Conservation (phyloP, 768 basidiomycete species). For the Chalciporus chontae region DNA sequence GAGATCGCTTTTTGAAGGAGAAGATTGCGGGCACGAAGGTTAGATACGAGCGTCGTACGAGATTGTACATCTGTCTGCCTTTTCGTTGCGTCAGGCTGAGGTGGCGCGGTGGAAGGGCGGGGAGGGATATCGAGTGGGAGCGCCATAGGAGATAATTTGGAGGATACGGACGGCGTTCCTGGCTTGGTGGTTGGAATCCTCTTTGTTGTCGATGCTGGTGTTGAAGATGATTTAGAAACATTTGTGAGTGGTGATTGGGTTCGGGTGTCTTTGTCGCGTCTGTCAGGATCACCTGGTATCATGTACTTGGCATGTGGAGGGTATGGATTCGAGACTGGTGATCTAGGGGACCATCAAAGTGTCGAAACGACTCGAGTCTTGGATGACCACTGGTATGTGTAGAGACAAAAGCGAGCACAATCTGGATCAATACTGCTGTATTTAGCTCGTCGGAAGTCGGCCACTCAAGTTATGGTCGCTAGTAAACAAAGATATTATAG, state of each 20-base stretch:
- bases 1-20: constrained; percentile 31
- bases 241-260: constrained; percentile 14
- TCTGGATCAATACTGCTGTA: too few species aligned
- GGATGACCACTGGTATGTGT: too few species aligned
- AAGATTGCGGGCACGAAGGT: constrained; percentile 30
- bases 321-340: neutral
- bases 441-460: too few species aligned
- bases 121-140: constrained; percentile 14
- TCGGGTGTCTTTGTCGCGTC: constrained; percentile 8
- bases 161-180: constrained; percentile 2
- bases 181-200: constrained; percentile 7
- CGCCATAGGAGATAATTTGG: constrained; percentile 11
- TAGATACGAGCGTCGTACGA: constrained; percentile 22
- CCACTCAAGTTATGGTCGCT: too few species aligned
- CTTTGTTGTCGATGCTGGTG: constrained; percentile 6
- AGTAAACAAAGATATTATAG: neutral
- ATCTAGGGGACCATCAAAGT: neutral
- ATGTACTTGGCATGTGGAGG: constrained; percentile 26
- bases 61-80: constrained; percentile 10
- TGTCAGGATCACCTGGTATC: constrained; percentile 20
- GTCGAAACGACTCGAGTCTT: neutral
- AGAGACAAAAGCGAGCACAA: too few species aligned
- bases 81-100: constrained; percentile 16
- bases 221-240: constrained; percentile 10
- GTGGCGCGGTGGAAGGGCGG: constrained; percentile 28